Percentiles rank a stretch among this genome's conserved stretches.
phyloP scores from a whole-genome alignment of 2,329 filamentous ascomycete genomes.

The Nemania diffusa region DNA sequence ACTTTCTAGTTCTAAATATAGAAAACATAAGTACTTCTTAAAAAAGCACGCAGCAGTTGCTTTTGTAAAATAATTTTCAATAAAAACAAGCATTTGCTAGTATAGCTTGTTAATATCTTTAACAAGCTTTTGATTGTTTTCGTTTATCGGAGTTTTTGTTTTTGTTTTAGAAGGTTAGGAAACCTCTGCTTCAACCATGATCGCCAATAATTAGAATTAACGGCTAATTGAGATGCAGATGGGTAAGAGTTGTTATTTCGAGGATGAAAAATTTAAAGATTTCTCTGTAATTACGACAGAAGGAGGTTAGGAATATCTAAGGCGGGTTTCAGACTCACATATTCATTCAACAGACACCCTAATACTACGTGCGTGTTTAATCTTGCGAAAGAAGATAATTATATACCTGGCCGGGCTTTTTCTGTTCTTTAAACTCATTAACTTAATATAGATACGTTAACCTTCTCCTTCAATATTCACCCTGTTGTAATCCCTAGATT shows the following conservation, averaged over 20 bases:
- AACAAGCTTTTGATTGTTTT: neutral
- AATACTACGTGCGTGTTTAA: no score
- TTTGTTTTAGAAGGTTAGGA: neutral
- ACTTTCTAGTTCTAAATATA: neutral
- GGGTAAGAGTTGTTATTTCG: neutral
- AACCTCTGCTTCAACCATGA: neutral
- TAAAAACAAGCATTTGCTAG: conserved; percentile 12
- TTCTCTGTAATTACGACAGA: no score
- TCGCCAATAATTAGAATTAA: neutral
- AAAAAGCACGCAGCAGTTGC: conserved; percentile 19
- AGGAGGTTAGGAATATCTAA: no score
- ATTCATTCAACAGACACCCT: no score
- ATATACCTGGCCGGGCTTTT: no score
- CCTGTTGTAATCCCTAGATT: no score
- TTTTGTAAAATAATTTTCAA: conserved; percentile 31
- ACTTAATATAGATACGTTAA: no score
- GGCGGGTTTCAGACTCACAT: no score
- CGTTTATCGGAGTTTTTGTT: neutral
- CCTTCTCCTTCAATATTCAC: no score
- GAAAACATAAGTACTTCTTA: conserved; percentile 19
- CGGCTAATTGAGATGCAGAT: neutral
- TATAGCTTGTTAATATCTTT: conserved; percentile 8
- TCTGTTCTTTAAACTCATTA: no score
- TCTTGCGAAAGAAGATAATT: no score
- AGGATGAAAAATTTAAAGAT: no score